Percentiles rank a stretch among this genome's conserved stretches.
These are phyloP conservation scores for Colletotrichum horii DNA, from an alignment of 2,329 filamentous ascomycete genomes.

Conservation along the genomic window DNA sequence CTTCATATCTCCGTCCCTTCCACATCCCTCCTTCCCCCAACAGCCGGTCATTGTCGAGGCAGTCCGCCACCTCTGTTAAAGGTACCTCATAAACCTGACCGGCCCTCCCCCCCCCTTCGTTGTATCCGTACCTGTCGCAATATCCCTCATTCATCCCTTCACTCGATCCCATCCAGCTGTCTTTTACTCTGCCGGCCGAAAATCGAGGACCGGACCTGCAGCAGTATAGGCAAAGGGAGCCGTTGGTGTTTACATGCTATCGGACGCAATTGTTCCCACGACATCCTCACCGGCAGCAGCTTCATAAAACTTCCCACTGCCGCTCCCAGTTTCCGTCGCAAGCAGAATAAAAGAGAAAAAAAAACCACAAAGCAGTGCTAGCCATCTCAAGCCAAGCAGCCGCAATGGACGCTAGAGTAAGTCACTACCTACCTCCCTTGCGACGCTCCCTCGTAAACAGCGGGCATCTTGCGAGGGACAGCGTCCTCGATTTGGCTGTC, in stretches of 20 bases:
- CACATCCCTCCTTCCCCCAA: background rate
- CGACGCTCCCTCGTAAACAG: background rate
- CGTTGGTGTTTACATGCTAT: slow-evolving; percentile 12
- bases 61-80: background rate
- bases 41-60: slow-evolving; percentile 14
- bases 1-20: background rate
- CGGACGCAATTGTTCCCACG: slow-evolving; percentile 8
- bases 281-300: slow-evolving; percentile 9
- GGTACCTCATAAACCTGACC: background rate
- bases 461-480: background rate
- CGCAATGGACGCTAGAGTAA: slow-evolving; percentile 26
- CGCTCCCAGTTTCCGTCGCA: background rate
- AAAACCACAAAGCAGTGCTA: slow-evolving; percentile 11
- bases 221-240: background rate
- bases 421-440: background rate
- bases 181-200: background rate
- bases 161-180: background rate
- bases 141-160: slow-evolving; percentile 17
- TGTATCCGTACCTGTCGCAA: slow-evolving; percentile 4
- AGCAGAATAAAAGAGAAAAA: background rate
- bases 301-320: slow-evolving; percentile 4
- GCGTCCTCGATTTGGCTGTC: background rate
- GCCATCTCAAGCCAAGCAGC: slow-evolving; percentile 3
- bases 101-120: slow-evolving; percentile 5
- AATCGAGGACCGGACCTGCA: background rate